Conservation (phyloP, 2,329 filamentous ascomycete genomes). For the Alternaria sp. region DNA sequence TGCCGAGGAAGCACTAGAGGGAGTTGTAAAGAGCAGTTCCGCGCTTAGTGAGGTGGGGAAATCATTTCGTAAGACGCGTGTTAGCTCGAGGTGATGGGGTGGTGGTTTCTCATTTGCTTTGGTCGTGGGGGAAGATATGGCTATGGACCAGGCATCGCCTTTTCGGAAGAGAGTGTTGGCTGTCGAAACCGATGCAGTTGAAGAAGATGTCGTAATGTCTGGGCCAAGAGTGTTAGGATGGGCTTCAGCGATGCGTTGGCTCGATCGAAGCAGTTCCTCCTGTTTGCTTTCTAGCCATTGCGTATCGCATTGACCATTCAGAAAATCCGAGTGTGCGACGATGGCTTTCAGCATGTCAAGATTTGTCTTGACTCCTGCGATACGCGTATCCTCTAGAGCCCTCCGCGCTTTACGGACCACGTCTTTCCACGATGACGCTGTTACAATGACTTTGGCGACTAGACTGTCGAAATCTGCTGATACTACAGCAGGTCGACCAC, state of each 20-base stretch:
- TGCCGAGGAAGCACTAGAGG: slow-evolving; percentile 57
- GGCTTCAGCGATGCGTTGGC: slow-evolving; percentile 13
- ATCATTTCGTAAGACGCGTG: slow-evolving; percentile 65
- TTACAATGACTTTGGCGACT: slow-evolving; percentile 67
- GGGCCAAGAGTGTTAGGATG: not conserved
- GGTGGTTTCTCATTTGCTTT: slow-evolving; percentile 14
- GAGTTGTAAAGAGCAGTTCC: slow-evolving; percentile 60
- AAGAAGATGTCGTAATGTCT: slow-evolving; percentile 7
- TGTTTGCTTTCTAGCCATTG: slow-evolving; percentile 66
- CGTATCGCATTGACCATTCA: slow-evolving; percentile 59
- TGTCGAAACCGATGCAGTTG: slow-evolving; percentile 11
- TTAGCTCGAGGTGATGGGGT: slow-evolving; percentile 63
- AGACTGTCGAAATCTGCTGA: slow-evolving; percentile 67
- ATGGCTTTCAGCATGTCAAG: slow-evolving; percentile 64
- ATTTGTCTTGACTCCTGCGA: slow-evolving; percentile 68
- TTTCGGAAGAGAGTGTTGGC: slow-evolving; percentile 62
- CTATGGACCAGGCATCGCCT: slow-evolving; percentile 66
- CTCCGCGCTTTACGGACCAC: slow-evolving; percentile 62
- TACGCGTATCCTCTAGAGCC: slow-evolving; percentile 63
- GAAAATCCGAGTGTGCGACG: slow-evolving; percentile 60
- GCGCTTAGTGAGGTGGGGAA: slow-evolving; percentile 65
- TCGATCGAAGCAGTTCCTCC: slow-evolving; percentile 47
- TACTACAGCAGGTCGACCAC: slow-evolving; percentile 54
- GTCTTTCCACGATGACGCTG: slow-evolving; percentile 61
- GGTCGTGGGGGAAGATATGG: slow-evolving; percentile 49